Base-by-base conservation (phyloP, 2,329 filamentous ascomycete species). In the Hypoxylon sp. region DNA sequence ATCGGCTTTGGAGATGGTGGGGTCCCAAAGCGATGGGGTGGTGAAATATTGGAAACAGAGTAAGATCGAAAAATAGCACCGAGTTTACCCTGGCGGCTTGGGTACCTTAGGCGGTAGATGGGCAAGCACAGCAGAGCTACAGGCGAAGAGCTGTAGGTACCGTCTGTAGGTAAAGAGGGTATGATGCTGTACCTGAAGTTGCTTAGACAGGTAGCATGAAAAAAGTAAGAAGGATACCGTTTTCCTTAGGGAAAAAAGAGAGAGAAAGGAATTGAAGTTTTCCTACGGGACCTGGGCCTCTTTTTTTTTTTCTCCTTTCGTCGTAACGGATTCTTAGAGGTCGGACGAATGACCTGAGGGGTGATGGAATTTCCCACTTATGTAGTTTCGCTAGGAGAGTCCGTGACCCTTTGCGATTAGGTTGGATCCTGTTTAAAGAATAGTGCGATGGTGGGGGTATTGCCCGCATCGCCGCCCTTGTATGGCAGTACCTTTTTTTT, bases 391-490 rank as follows among this genome's bases (percentile, higher is more conserved):
- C 54, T 46, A 56, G 48, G 49, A 45, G 42, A 43, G 41, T 47
- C 48, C 48, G 51, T 62, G 52, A 60, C 53, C 51, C 53, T 35
- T 55, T 52, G 37, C 31, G 48, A 47, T 63, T 57, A 61, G 55
- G 21, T 62, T 62, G 33, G 38, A 42, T 51, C 45, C 46, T 46
- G 37, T 51, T 58, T 54, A 43, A n/a, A 58, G 35, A 53, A 62
- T 54, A 45, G 41, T 49, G 51, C 33, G 58, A 60, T 63, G 60
- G 60, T 58, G 60, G 60, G n/a, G 60, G 60, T 63, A 47, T 53
- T 48, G 41, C 35, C 45, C 38, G 45, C 53, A 43, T 49, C n/a
- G 42, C 40, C n/a, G 11, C n/a, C 27, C 33, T 47, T n/a, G 11
- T 38, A 17, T 26, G 27, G 13, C 26, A 33, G 15, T 24, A 37